Evolutionary conservation across 2,329 filamentous ascomycete genomes (phyloP), one percentile per base, ranked within the genome.

Genomic region (Colletotrichum sp.): DNA sequence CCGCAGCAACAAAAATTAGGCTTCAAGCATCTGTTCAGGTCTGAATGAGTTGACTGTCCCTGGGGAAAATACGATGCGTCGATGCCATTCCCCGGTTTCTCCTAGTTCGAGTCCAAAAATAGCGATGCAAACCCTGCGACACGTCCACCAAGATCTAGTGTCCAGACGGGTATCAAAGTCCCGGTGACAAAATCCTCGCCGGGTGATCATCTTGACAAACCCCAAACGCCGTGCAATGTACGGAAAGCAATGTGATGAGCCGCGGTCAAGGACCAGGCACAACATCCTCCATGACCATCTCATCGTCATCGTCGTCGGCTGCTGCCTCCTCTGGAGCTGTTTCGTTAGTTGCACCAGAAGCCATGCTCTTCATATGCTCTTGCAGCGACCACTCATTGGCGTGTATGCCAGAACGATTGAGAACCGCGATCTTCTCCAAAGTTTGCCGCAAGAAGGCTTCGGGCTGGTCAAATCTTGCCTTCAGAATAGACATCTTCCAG

Each of bases 401-500:
- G 82, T 98, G 98, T 5, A 92, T 90, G 30, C 96, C 96, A 63
- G 92, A 93, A 84, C 96, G 95, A 82, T 98, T 93, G 76, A 98
- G 86, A 25, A 94, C 91, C 0, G 95, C 96, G 75, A 98, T 91
- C 81, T 95, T 93, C 77, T 96, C 94, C 79, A 99, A 86, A 1
- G 93, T 94, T 82, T 97, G 92, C 71, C 96, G 95, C 77, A 99
- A 91, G 84, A 96, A 98, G n/a, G 94, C 93, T 83, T 98, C 97
- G 2, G 97, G 97, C 85, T 99, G 97, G 75, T 93, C 91, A 52
- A 98, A 91, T 22, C 75, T 75, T n/a, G 75, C 77, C 63, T 77
- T 78, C 60, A 78, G 68, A 52, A 78, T 77, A 8, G 77, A 78
- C 75, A 78, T 78, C 59, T 78, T 78, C 96, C 96, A 99, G 85